A percentile compares a stretch with the other conserved stretches of the same genome.
Evolutionary conservation across 495 filamentous ascomycete genomes (phyloP).

Genomic region (Talaromyces adpressus): DNA sequence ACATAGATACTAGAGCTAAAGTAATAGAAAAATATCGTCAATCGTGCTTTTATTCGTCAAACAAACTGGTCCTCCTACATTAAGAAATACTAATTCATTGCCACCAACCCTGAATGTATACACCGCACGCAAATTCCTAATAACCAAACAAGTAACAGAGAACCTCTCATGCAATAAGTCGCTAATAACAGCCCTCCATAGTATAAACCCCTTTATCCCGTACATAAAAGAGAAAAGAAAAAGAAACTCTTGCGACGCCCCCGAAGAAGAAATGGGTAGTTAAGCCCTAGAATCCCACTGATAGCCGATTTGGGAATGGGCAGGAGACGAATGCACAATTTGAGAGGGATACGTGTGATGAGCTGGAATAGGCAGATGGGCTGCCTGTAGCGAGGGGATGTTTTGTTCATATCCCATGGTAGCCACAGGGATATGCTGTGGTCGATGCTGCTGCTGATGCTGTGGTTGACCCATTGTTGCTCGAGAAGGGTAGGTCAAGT

Average conservation of each 20-base stretch:
- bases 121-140: not conserved
- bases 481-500: not conserved
- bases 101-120: not conserved
- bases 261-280: not conserved
- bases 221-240: not conserved
- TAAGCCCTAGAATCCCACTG: slow-evolving; percentile 6
- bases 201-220: not conserved
- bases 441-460: slow-evolving; percentile 2
- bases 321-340: not conserved
- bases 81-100: not conserved
- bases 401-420: slow-evolving; percentile 3
- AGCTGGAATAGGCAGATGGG: not conserved
- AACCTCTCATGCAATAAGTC: not conserved
- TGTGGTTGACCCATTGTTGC: not conserved
- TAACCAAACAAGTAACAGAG: not conserved
- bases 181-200: not conserved
- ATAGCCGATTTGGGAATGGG: slow-evolving; percentile 2
- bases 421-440: slow-evolving; percentile 2
- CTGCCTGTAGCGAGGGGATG: not conserved
- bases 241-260: not conserved
- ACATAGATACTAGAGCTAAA: not conserved
- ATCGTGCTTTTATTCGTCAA: not conserved
- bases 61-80: not conserved
- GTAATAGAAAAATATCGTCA: not conserved
- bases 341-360: slow-evolving; percentile 1